Evolutionary conservation across 1,139 yeast species (phyloP).

Genomic region (Suhomyces yuchorum): DNA sequence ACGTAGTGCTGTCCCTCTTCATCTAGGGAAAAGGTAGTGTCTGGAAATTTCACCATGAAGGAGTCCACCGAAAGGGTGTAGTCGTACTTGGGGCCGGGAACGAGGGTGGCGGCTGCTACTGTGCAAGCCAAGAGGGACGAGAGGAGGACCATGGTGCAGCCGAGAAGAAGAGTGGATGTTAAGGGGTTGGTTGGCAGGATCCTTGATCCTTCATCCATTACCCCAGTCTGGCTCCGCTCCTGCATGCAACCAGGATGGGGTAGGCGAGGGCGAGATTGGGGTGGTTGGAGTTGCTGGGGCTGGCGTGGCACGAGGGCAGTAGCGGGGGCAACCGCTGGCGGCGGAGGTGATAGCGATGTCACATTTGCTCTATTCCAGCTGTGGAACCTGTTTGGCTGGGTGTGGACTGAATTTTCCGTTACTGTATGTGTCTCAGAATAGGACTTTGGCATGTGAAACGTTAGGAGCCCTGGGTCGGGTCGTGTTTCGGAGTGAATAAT

Average conservation of each 20-base stretch:
- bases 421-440: background rate
- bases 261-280: too few relatives aligned
- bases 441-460: background rate
- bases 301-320: too few relatives aligned
- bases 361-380: background rate
- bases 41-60: conserved; percentile 10
- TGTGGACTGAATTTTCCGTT: background rate
- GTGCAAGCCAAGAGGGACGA: background rate
- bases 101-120: background rate
- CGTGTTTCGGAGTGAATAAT: background rate
- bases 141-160: background rate
- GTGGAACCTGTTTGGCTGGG: background rate
- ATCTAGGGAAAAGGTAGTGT: conserved; percentile 10
- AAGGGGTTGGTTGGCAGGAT: background rate
- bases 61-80: conserved; percentile 6
- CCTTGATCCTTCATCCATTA: background rate
- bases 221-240: background rate
- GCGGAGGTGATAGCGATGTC: too few relatives aligned
- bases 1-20: conserved; percentile 12
- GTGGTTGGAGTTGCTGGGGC: too few relatives aligned
- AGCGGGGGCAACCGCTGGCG: too few relatives aligned
- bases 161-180: background rate
- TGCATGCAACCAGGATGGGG: background rate
- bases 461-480: background rate
- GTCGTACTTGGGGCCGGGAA: conserved; percentile 3